These are phyloP conservation scores for Globisporangium polare DNA, from an alignment of 352 stramenopile species.

Conservation along the genomic window DNA sequence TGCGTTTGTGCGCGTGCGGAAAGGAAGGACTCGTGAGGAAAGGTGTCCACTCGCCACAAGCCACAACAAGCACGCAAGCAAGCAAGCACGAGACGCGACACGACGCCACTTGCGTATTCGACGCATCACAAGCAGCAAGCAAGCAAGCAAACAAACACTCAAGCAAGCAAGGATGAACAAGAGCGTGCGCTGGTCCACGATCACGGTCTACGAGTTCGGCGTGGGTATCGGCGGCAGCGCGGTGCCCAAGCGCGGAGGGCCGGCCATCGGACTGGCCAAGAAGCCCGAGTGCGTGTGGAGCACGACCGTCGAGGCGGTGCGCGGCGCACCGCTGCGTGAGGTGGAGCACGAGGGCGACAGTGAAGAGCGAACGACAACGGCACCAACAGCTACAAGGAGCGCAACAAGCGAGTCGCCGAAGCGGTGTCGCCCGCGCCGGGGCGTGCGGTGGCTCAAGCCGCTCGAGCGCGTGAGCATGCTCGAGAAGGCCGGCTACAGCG, in stretches of 20 bases:
- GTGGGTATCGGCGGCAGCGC: conserved; percentile 48
- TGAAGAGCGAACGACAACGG: not conserved
- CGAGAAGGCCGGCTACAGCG: conserved; percentile 29
- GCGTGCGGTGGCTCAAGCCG: conserved; percentile 31
- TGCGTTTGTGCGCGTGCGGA: conserved; percentile 2
- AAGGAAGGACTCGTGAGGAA: conserved; percentile 4
- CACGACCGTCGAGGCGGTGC: conserved; percentile 36
- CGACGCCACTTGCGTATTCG: not conserved
- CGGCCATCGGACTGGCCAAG: conserved; percentile 38
- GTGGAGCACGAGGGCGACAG: conserved; percentile 1
- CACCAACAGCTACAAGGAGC: not conserved
- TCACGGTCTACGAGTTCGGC: conserved; percentile 70
- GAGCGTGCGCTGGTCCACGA: conserved; percentile 48
- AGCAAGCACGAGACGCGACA: no score
- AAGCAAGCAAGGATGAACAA: conserved; percentile 22
- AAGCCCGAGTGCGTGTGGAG: conserved; percentile 39
- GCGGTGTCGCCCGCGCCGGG: conserved; percentile 1
- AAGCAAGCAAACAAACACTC: not conserved
- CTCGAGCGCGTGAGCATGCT: conserved; percentile 26
- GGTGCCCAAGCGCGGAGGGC: conserved; percentile 41
- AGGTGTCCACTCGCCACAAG: not conserved
- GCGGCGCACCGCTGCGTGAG: conserved; percentile 5
- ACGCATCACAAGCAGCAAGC: no score
- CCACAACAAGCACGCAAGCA: not conserved
- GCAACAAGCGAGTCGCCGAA: not conserved